Conservation (phyloP, 2,329 filamentous ascomycete genomes). For the Zymoseptoria passerinii region DNA sequence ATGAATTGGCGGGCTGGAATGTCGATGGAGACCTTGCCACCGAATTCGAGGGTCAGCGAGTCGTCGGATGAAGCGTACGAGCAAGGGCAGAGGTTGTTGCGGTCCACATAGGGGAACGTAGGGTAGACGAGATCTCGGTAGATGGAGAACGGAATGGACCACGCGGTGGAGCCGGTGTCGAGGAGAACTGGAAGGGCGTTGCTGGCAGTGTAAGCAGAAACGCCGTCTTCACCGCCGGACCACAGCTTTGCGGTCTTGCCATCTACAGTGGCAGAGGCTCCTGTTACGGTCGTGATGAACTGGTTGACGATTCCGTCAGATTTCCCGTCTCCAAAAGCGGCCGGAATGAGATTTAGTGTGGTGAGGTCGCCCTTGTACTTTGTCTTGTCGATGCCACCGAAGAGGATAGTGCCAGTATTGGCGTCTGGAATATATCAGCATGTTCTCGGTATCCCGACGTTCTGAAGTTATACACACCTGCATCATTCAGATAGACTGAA, state of each 20-base stretch:
- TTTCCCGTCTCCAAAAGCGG: conserved; percentile 5
- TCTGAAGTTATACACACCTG: conserved; percentile 1
- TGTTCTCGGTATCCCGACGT: too few relatives aligned
- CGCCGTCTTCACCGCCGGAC: conserved; percentile 12
- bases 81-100: conserved; percentile 18
- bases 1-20: conserved; percentile 25
- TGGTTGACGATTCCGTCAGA: conserved; percentile 13
- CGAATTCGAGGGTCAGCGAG: conserved; percentile 24
- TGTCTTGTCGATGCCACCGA: conserved; percentile 29
- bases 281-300: conserved; percentile 26
- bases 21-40: conserved; percentile 20
- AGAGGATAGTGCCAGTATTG: conserved; percentile 26
- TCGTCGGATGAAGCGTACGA: conserved; percentile 18
- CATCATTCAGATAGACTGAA: conserved; percentile 27
- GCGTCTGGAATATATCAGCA: conserved; percentile 1
- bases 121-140: conserved; percentile 20
- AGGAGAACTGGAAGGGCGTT: conserved; percentile 23
- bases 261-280: conserved; percentile 12
- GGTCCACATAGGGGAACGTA: conserved; percentile 18
- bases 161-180: conserved; percentile 27
- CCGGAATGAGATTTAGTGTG: conserved; percentile 26
- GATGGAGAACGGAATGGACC: conserved; percentile 17
- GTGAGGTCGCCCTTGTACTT: conserved; percentile 25
- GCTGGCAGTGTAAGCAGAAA: conserved; percentile 13
- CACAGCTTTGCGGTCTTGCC: conserved; percentile 16